Base-by-base conservation (phyloP, 2,329 filamentous ascomycete genomes). In the Exophiala sp. region DNA sequence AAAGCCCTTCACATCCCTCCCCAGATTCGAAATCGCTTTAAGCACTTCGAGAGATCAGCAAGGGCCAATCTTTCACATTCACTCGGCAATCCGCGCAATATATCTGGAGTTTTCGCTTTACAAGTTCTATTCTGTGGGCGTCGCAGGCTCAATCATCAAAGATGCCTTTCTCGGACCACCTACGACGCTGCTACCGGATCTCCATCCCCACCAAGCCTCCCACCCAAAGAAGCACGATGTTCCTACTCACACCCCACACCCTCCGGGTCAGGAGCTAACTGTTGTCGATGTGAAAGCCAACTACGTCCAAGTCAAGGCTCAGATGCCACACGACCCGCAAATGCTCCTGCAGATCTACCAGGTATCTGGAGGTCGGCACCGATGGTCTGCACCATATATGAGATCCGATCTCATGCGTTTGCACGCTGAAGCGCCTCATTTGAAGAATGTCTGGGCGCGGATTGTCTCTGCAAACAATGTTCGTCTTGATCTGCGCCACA, bases 61-160 rank as follows among this genome's bases (percentile, higher is more conserved):
- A 65, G 92, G 91, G 0, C 88, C 91, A 0, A 79, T 96, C 5
- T 89, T 96, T 65, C 90, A 97, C 66, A 73, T 97, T 40, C 90
- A 95, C 62, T 88, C 89, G 0, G 83, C 88, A 48, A 80, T 94
- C 16, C 87, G 87, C 62, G 89, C 88, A 5, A 73, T 99, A 1
- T 83, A 89, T 57, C 66, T 95, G 6, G 87, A 95, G 47, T 97
- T 97, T 67, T 99, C 95, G 0, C 80, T 99, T 0, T 96, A 95
- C 69, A 86, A 91, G 3, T 91, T 96, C 67, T 99, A 96, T 66
- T 87, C 91, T 0, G 79, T 95, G 21, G 88, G 90, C 1, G 84
- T 97, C 55, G 94, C 92, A 7, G 75, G 81, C 20, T 85, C 85
- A 66, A 89, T 95, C 2, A 70, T 99, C 20, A 79, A 80, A 50